Evolutionary conservation across 495 filamentous ascomycete species (phyloP).

Genomic region (Patellaria atrata): DNA sequence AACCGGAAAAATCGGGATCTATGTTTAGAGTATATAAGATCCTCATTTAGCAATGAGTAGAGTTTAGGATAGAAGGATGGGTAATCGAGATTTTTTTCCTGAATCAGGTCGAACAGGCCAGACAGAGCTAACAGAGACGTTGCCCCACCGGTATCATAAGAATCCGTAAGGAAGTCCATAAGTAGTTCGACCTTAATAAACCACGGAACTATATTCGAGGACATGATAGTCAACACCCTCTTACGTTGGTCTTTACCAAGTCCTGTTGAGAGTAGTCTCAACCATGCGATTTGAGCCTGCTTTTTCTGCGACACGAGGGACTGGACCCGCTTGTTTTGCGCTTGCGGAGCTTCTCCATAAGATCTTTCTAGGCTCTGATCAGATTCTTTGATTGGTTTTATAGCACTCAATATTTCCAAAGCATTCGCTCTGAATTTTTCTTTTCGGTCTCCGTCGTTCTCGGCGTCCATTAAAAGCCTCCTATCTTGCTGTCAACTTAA

Average conservation of each 20-base stretch:
- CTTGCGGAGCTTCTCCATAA: slow-evolving; percentile 22
- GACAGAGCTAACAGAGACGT: slow-evolving; percentile 78
- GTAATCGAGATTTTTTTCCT: slow-evolving; percentile 87
- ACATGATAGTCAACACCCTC: slow-evolving; percentile 55
- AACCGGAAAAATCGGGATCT: slow-evolving; percentile 86
- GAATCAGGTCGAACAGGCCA: slow-evolving; percentile 89
- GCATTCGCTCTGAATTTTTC: slow-evolving; percentile 12
- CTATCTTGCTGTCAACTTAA: too few relatives aligned
- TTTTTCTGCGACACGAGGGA: slow-evolving; percentile 49
- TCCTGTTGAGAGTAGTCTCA: slow-evolving; percentile 54
- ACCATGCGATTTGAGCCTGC: slow-evolving; percentile 68
- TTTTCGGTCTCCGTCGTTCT: too few relatives aligned
- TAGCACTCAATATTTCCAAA: slow-evolving; percentile 40
- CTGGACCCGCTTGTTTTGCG: slow-evolving; percentile 36
- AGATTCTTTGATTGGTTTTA: slow-evolving; percentile 47
- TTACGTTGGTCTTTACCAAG: slow-evolving; percentile 65
- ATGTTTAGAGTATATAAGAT: slow-evolving; percentile 84
- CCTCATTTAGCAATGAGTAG: slow-evolving; percentile 74
- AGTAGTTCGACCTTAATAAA: slow-evolving; percentile 72
- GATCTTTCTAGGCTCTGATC: slow-evolving; percentile 53
- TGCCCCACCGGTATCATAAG: slow-evolving; percentile 72
- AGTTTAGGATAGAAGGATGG: slow-evolving; percentile 87
- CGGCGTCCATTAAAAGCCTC: too few relatives aligned
- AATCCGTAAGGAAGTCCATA: slow-evolving; percentile 96
- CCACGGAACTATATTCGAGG: slow-evolving; percentile 68